Evolutionary conservation across 768 basidiomycete genomes (phyloP).

Genomic region (Mycena pura): DNA sequence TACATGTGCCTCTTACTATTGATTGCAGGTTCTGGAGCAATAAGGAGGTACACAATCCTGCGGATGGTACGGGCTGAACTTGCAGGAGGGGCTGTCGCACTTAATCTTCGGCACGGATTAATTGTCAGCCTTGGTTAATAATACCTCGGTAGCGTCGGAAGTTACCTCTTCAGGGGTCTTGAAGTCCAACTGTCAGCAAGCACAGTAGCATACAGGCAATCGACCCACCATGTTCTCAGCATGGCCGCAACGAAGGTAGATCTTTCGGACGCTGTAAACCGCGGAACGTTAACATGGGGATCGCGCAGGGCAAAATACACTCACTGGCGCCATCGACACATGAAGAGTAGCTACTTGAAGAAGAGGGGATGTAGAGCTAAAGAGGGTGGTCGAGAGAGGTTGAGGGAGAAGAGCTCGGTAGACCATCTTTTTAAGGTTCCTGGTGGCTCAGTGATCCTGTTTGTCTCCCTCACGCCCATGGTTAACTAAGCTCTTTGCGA

Average conservation of each 20-base stretch:
- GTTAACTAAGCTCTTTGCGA: neutral
- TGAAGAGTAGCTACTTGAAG: constrained; percentile 31
- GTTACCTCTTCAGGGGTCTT: constrained; percentile 28
- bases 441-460: constrained; percentile 17
- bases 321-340: constrained; percentile 66
- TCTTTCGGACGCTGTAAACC: constrained; percentile 48
- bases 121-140: constrained; percentile 14
- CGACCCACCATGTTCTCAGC: constrained; percentile 48
- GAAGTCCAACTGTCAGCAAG: neutral
- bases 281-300: constrained; percentile 14
- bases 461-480: neutral
- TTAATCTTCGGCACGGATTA: constrained; percentile 45
- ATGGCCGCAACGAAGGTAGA: constrained; percentile 58
- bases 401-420: constrained; percentile 8
- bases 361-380: constrained; percentile 3
- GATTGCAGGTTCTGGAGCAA: constrained; percentile 55
- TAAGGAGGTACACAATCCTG: constrained; percentile 44
- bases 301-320: constrained; percentile 27
- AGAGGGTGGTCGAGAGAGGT: constrained; percentile 17
- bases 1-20: constrained; percentile 58
- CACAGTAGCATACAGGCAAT: constrained; percentile 3
- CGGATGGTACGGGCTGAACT: constrained; percentile 62
- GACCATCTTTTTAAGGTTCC: constrained; percentile 24
- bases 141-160: neutral
- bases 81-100: constrained; percentile 55